These are phyloP conservation scores for Blepharisma undulans DNA, from an alignment of 169 alveolate genomes.

Conservation along the genomic window DNA sequence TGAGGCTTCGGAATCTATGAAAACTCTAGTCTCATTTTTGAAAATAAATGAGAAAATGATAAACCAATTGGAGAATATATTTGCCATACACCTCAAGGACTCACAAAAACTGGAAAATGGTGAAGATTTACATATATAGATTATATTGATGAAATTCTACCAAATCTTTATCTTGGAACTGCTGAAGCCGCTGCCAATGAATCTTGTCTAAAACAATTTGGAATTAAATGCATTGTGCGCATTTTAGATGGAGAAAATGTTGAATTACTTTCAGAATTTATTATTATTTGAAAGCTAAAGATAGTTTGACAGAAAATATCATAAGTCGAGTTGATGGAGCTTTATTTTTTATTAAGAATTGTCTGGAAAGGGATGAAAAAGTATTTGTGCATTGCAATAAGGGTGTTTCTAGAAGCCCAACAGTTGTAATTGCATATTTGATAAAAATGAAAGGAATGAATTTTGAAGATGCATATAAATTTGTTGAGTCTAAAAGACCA, in stretches of 20 bases:
- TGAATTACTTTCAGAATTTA: background rate
- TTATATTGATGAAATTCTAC: background rate
- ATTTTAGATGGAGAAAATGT: background rate
- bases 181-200: background rate
- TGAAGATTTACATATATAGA: no score
- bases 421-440: conserved; percentile 71
- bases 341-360: conserved; percentile 54
- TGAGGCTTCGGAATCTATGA: no score
- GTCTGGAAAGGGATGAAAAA: conserved; percentile 26
- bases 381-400: conserved; percentile 80
- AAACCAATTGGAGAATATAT: no score
- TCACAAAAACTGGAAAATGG: no score
- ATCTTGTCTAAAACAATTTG: background rate
- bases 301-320: background rate
- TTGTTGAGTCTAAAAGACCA: no score
- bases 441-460: no score
- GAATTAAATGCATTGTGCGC: background rate
- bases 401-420: conserved; percentile 74
- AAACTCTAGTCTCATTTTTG: no score
- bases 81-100: no score
- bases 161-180: background rate
- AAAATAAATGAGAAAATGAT: no score
- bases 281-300: background rate
- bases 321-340: background rate
- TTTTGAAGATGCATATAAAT: no score